Evolutionary conservation across 2,329 filamentous ascomycete genomes (phyloP).

Genomic region (Talaromyces sp.): DNA sequence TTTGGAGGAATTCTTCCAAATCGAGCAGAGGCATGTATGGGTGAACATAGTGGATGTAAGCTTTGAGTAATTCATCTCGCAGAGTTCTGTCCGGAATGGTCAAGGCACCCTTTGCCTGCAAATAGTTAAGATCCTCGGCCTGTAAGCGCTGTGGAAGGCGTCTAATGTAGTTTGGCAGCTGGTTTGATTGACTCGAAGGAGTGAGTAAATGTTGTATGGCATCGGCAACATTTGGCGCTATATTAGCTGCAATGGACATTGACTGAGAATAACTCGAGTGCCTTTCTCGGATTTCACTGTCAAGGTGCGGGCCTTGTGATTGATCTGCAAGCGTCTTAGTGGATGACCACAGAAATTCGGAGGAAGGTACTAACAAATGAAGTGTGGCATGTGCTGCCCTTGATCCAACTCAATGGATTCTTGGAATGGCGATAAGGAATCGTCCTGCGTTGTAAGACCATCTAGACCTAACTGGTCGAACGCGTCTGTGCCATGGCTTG

Average conservation of each 20-base stretch:
- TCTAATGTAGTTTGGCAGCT: conserved; percentile 68
- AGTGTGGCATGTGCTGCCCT: conserved; percentile 60
- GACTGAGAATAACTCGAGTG: conserved; percentile 32
- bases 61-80: conserved; percentile 75
- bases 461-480: conserved; percentile 16
- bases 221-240: conserved; percentile 28
- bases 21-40: conserved; percentile 89
- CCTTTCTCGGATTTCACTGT: conserved; percentile 24
- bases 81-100: conserved; percentile 67
- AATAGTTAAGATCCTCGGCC: conserved; percentile 76
- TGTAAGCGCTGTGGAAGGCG: conserved; percentile 73
- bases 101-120: conserved; percentile 79
- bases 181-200: conserved; percentile 36
- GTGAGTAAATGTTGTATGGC: conserved; percentile 36
- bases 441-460: conserved; percentile 7
- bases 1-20: conserved; percentile 56
- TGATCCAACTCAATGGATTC: conserved; percentile 47
- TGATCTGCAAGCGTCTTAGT: conserved; percentile 40
- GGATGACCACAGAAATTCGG: background rate
- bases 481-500: conserved; percentile 30
- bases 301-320: conserved; percentile 44
- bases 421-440: conserved; percentile 43
- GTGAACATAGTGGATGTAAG: conserved; percentile 85
- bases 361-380: conserved; percentile 54
- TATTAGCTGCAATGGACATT: conserved; percentile 33